Conservation (phyloP, 1,139 yeast species). For the Kluyveromyces sp. region DNA sequence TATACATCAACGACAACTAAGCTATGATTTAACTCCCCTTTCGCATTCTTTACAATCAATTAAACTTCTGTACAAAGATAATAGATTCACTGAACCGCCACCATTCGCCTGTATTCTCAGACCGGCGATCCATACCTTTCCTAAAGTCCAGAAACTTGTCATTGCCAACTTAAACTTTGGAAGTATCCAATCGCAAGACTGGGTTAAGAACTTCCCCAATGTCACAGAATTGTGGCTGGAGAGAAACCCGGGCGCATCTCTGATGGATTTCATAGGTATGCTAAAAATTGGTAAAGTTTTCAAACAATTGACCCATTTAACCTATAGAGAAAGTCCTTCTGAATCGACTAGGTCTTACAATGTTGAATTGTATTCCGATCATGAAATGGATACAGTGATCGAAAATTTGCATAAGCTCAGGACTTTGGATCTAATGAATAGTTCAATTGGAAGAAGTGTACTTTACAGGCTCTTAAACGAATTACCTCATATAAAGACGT, state of each 20-base stretch:
- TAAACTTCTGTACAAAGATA: neutral
- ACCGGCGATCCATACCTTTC: constrained; percentile 7
- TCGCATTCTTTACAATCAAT: neutral
- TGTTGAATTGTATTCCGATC: neutral
- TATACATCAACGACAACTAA: too few relatives aligned
- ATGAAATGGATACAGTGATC: constrained; percentile 5
- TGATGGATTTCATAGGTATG: constrained; percentile 15
- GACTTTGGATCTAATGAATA: constrained; percentile 25
- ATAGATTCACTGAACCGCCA: neutral
- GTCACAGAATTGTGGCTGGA: constrained; percentile 27
- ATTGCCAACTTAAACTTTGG: constrained; percentile 4
- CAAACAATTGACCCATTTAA: constrained; percentile 14
- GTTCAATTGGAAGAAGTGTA: constrained; percentile 23
- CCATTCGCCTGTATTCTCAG: neutral
- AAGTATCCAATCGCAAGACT: constrained; percentile 2
- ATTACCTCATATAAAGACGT: constrained; percentile 10
- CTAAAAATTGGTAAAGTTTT: constrained; percentile 14
- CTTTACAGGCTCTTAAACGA: constrained; percentile 13
- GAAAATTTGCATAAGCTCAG: constrained; percentile 16
- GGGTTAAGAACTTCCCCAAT: constrained; percentile 20
- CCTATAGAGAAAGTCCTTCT: constrained; percentile 21
- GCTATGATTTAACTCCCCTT: neutral
- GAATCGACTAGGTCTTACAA: constrained; percentile 10
- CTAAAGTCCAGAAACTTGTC: constrained; percentile 4
- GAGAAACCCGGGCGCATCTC: constrained; percentile 18